phyloP scores from a whole-genome alignment of 345 rosid species.

The Excoecaria agallocha region DNA sequence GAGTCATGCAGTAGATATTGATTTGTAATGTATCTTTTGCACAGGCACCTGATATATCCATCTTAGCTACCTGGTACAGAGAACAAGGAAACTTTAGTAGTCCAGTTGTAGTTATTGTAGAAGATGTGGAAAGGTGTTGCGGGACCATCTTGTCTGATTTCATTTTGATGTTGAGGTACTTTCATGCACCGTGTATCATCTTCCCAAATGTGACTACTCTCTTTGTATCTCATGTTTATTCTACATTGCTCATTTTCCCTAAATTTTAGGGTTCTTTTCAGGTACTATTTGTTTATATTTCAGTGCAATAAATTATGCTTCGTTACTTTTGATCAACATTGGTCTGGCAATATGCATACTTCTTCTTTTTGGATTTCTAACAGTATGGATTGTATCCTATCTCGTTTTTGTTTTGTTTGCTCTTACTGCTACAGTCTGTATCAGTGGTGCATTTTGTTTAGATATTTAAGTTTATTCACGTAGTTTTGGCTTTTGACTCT shows the following conservation, averaged over 20 bases:
- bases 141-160: conserved; percentile 75
- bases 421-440: not conserved
- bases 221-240: not conserved
- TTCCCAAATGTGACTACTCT: not conserved
- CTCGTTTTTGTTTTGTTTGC: not conserved
- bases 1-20: conserved; percentile 14
- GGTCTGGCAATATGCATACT: too few relatives aligned
- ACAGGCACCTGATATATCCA: conserved; percentile 73
- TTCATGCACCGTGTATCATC: not conserved
- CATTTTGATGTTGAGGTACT: conserved; percentile 72
- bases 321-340: too few relatives aligned
- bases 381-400: not conserved
- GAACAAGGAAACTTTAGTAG: conserved; percentile 41
- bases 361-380: not conserved
- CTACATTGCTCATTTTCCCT: not conserved
- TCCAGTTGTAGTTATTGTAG: conserved; percentile 66
- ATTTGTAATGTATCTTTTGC: conserved; percentile 26
- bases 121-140: conserved; percentile 79
- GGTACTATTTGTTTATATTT: too few relatives aligned
- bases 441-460: not conserved
- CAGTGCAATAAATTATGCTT: too few relatives aligned
- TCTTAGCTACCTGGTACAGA: conserved; percentile 82
- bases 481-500: conserved; percentile 15
- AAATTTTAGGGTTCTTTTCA: too few relatives aligned
- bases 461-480: not conserved